Evolutionary conservation across 2,329 filamentous ascomycete genomes (phyloP).

Genomic region (Pseudogymnoascus sp.): DNA sequence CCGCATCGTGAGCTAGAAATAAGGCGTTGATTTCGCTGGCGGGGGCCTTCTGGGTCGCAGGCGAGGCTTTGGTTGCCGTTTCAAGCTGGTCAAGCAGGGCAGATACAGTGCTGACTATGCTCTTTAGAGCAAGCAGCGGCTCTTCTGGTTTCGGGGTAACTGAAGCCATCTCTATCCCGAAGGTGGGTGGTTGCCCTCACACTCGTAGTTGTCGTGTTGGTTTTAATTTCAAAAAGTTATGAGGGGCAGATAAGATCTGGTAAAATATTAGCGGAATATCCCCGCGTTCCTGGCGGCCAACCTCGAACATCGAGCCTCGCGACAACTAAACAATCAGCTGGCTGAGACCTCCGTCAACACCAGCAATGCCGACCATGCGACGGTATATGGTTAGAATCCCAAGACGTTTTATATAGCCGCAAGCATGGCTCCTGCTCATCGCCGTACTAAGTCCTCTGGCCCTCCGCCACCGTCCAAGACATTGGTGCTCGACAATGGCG

Average conservation of each 20-base stretch:
- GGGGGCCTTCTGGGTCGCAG: slow-evolving; percentile 11
- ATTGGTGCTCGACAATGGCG: slow-evolving; percentile 89
- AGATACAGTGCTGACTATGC: slow-evolving; percentile 19
- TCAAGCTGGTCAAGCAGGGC: slow-evolving; percentile 23
- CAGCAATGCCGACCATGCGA: neutral
- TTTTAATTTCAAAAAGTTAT: slow-evolving; percentile 1
- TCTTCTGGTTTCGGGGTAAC: neutral
- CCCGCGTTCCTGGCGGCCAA: neutral
- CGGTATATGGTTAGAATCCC: neutral
- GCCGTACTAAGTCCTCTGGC: slow-evolving; percentile 44
- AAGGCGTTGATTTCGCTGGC: slow-evolving; percentile 45
- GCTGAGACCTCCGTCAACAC: slow-evolving; percentile 2
- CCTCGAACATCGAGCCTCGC: neutral
- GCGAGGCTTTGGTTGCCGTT: slow-evolving; percentile 12
- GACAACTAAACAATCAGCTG: neutral
- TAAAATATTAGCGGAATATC: slow-evolving; percentile 6
- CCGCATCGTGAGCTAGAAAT: slow-evolving; percentile 60
- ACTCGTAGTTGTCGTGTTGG: neutral
- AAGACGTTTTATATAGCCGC: neutral
- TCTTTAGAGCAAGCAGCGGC: neutral
- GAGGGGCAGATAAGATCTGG: slow-evolving; percentile 8
- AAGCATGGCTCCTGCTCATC: slow-evolving; percentile 22
- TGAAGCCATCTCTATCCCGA: neutral
- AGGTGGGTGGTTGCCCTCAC: neutral
- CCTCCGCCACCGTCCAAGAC: slow-evolving; percentile 54